phyloP scores from a whole-genome alignment of 306 rosid genomes.

The Citrullus mucosospermus region DNA sequence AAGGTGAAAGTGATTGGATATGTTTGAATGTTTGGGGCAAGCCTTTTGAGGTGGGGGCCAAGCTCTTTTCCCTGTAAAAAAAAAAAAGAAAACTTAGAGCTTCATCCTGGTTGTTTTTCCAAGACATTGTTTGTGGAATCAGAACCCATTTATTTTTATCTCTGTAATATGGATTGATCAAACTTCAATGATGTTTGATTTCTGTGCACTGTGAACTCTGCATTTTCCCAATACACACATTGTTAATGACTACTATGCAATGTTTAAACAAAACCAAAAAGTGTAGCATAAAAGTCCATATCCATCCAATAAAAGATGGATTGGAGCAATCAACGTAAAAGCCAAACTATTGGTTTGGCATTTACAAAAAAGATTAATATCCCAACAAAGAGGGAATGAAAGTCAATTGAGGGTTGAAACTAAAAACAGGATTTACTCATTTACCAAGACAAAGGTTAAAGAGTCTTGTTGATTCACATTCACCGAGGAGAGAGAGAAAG shows the following conservation, averaged over 20 bases:
- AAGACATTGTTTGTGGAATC: constrained; percentile 21
- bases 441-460: background rate
- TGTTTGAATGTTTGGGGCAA: constrained; percentile 41
- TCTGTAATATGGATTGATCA: background rate
- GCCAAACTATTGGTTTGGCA: background rate
- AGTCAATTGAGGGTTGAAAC: background rate
- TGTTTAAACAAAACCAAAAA: background rate
- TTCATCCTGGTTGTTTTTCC: constrained; percentile 11
- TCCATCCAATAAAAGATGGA: background rate
- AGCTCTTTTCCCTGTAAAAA: constrained; percentile 15
- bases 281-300: background rate
- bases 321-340: background rate
- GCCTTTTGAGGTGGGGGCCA: constrained; percentile 29
- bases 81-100: background rate
- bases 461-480: background rate
- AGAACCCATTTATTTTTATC: background rate
- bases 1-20: constrained; percentile 37
- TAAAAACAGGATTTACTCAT: background rate
- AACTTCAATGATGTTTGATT: background rate
- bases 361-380: background rate
- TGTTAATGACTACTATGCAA: background rate
- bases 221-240: background rate
- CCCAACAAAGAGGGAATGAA: background rate
- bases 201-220: background rate
- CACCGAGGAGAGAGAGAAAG: background rate